A percentile compares a stretch with the other conserved stretches of the same genome.
These are phyloP conservation scores for Metschnikowia corniflorae DNA, from an alignment of 805 yeast species.

Conservation along the genomic window DNA sequence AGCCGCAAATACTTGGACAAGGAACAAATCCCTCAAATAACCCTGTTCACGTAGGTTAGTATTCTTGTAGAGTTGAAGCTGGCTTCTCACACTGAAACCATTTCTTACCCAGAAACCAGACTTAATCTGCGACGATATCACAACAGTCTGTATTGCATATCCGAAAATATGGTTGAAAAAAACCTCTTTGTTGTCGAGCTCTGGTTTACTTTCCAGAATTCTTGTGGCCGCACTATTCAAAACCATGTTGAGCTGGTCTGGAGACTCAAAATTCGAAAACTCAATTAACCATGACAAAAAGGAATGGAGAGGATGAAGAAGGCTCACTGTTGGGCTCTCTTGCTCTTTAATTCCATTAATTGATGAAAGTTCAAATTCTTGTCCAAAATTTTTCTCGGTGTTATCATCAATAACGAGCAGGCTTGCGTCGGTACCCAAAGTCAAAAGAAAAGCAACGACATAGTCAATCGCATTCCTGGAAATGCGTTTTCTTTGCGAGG, in stretches of 20 bases:
- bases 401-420: constrained; percentile 1
- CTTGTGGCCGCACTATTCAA: constrained; percentile 15
- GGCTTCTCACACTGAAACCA: constrained; percentile 77
- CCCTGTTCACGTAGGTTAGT: constrained; percentile 82
- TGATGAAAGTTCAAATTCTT: constrained; percentile 11
- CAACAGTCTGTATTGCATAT: constrained; percentile 73
- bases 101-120: constrained; percentile 94
- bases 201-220: constrained; percentile 1
- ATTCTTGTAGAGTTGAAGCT: constrained; percentile 72
- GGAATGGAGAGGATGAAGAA: constrained; percentile 78
- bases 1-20: constrained; percentile 62
- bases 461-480: constrained; percentile 28
- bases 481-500: constrained; percentile 10
- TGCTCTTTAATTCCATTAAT: not conserved
- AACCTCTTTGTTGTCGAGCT: not conserved
- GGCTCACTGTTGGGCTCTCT: constrained; percentile 50
- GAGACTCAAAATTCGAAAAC: constrained; percentile 32
- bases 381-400: constrained; percentile 17
- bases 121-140: constrained; percentile 75
- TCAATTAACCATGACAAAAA: constrained; percentile 71
- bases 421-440: constrained; percentile 21
- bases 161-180: constrained; percentile 47
- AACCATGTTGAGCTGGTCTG: constrained; percentile 21
- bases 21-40: constrained; percentile 69
- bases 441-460: constrained; percentile 28